Evolutionary conservation across 2,329 filamentous ascomycete species (phyloP), one percentile per base, ranked within the genome.

Genomic region (Talaromyces sp.): DNA sequence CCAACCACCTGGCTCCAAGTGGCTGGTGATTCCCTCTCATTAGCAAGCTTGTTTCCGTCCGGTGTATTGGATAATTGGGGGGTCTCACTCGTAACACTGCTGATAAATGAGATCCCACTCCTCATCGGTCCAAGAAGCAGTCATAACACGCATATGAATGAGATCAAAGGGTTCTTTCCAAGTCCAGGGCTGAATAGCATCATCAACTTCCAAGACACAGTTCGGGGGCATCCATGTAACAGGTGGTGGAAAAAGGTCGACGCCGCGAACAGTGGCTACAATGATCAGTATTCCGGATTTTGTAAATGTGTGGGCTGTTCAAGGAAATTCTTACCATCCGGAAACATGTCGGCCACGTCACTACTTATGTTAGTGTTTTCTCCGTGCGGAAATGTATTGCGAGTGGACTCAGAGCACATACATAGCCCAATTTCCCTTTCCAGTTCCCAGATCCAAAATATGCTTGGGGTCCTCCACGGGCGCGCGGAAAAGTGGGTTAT

Each of bases 201-300:
- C 64, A 29, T 67, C 61, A 20, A 69, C 61, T 37, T 67, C 65
- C 27, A 68, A 60, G 17, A 61, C 50, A 30, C 59, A 65, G 47
- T 69, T 69, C 13, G 66, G 65, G 17, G 65, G 64, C 41, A 64
- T 53, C 64, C 64, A 68, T 2, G 51, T 54, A 13, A 55, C 49
- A 2, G 57, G 61, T 2, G 61, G 58, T 7, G 60, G 61, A 32
- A 60, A 67, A 14, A 68, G 57, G 32, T 68, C 65, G 13, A 68
- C 63, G 2, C 60, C 60, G 5, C 60, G 52, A 32, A 62, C 58
- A 9, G 51, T 57, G 1, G 58, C 54, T 56, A 11, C 7, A 3
- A 13, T 13, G n/a, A 35, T 35, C 14, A 35, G 32, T 16, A 16
- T 35, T 16, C 7, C 9, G 4, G 6, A 11, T 24, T 10, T 10